Evolutionary conservation across 495 filamentous ascomycete genomes (phyloP).

Genomic region (Hypoxylon lenormandii): DNA sequence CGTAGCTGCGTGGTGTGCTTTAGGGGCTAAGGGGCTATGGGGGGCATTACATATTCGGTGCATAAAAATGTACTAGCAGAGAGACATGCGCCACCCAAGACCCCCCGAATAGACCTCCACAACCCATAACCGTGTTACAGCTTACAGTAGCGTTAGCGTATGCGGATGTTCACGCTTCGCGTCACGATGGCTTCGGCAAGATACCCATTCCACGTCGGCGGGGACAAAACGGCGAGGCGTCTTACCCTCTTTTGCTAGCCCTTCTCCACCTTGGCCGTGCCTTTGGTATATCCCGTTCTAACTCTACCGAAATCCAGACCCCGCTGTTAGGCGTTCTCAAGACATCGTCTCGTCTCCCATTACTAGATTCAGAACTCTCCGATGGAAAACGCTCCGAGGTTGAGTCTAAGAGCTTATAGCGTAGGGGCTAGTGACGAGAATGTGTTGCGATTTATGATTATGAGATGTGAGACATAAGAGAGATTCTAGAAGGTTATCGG

Average conservation of each 20-base stretch:
- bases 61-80: slow-evolving; percentile 1
- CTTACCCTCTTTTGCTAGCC: slow-evolving; percentile 26
- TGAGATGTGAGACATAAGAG: slow-evolving; percentile 32
- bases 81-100: too few species aligned
- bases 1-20: neutral
- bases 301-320: slow-evolving; percentile 44
- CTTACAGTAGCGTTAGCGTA: too few species aligned
- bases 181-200: slow-evolving; percentile 41
- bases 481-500: slow-evolving; percentile 29
- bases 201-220: slow-evolving; percentile 30
- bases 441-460: slow-evolving; percentile 9
- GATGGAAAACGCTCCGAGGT: slow-evolving; percentile 20
- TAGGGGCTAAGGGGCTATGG: slow-evolving; percentile 1
- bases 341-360: slow-evolving; percentile 49
- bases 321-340: slow-evolving; percentile 51
- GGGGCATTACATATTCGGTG: neutral
- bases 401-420: slow-evolving; percentile 32
- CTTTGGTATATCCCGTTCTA: slow-evolving; percentile 38
- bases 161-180: too few species aligned
- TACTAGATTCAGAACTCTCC: slow-evolving; percentile 50
- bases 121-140: too few species aligned
- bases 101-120: too few species aligned
- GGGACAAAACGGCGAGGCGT: slow-evolving; percentile 28
- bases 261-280: slow-evolving; percentile 25
- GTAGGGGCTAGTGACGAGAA: slow-evolving; percentile 22